A percentile compares a stretch with the other conserved stretches of the same genome.
Evolutionary conservation across 1,284 basidiomycete species (phyloP).

Genomic region (Paramarasmius palmivorus): DNA sequence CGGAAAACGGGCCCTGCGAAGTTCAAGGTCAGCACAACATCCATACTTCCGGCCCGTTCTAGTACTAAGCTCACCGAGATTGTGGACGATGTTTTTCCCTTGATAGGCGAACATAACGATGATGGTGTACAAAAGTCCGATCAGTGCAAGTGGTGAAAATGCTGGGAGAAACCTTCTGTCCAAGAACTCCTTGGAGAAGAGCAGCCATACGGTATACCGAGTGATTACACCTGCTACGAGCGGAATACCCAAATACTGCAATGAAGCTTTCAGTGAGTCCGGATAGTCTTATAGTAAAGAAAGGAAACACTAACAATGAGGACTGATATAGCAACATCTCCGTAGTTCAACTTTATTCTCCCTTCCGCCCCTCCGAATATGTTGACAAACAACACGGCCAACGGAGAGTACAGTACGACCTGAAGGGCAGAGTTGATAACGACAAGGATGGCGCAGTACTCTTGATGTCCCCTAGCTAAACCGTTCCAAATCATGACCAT

Average conservation of each 20-base stretch:
- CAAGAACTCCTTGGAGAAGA: constrained; percentile 52
- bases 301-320: constrained; percentile 54
- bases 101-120: constrained; percentile 79
- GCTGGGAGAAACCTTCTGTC: constrained; percentile 61
- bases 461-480: constrained; percentile 72
- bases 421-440: constrained; percentile 69
- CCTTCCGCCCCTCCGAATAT: constrained; percentile 52
- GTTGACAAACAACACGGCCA: constrained; percentile 77
- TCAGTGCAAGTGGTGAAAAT: constrained; percentile 72
- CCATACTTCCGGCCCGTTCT: not conserved
- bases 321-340: constrained; percentile 72
- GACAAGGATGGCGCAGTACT: constrained; percentile 79
- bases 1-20: constrained; percentile 77
- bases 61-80: not conserved
- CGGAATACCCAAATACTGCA: constrained; percentile 63
- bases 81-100: constrained; percentile 52
- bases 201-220: constrained; percentile 53
- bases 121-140: constrained; percentile 79
- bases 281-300: not conserved
- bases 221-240: constrained; percentile 67
- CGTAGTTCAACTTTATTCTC: constrained; percentile 61
- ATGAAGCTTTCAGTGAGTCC: not conserved
- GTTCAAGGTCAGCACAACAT: constrained; percentile 33
- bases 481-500: constrained; percentile 89
- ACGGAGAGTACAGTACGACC: constrained; percentile 79